Base-by-base conservation (phyloP, 768 basidiomycete species). In the Suillus weaverae region DNA sequence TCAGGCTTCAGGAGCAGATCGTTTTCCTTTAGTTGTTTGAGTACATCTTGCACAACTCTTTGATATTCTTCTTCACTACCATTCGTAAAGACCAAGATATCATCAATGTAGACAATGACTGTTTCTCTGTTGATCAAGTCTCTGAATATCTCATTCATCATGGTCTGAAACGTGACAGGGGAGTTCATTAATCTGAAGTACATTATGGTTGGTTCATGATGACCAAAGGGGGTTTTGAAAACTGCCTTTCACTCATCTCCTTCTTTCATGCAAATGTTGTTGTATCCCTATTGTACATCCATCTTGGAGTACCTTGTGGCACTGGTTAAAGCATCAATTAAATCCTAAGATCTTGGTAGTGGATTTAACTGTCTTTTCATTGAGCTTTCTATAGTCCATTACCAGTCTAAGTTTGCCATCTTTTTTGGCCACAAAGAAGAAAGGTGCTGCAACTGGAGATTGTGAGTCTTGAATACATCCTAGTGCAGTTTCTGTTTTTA, bases 61-160 rank as follows among this genome's bases (percentile, higher is more conserved):
- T 5, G 16, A 4, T 35, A 4, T 35, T 35, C 3, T 4, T 46
- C 44, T 8, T 26, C 1, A 26, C 2, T 26, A 2, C 61, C 35
- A 3, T 69, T 50, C 2, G 69, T 72, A 41, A 70, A 80, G 51
- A 80, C 75, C 59, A 82, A 68, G 36, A 83, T 80, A 63, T 84
- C 76, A 62, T 83, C 81, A 39, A 84, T 67, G 67, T 86, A 82
- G 48, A 84, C 77, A 0, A 74, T 66, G 22, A 86, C 76, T 32
- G 78, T 73, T 0, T 74, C 73, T 33, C 44, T n/a, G 3, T 46
- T n/a, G 0, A 83, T 72, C 59, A 77, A 2, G 46, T 80, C 71
- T 10, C 62, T 20, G 51, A 79, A 72, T 9, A 78, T 61, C 68
- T 72, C 68, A 66, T 78, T 73, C 70, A 77, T 77, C 68, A 77